These are phyloP conservation scores for Erysiphe pulchra DNA, from an alignment of 2,329 filamentous ascomycete species.

Conservation along the genomic window DNA sequence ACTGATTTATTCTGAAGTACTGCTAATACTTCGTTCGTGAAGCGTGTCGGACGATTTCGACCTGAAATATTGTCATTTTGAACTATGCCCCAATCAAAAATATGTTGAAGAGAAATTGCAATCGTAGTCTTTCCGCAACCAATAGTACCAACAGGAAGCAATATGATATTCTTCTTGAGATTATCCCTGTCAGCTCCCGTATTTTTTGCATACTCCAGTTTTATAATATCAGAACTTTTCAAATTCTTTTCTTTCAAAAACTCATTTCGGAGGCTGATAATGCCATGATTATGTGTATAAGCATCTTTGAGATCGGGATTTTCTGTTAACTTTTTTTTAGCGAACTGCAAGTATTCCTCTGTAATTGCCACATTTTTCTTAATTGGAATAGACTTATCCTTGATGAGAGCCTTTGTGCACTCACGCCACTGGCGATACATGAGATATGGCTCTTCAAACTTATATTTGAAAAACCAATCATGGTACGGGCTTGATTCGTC, in stretches of 20 bases:
- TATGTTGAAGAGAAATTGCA: conserved; percentile 50
- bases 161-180: conserved; percentile 35
- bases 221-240: conserved; percentile 72
- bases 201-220: conserved; percentile 33
- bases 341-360: conserved; percentile 69
- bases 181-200: conserved; percentile 26
- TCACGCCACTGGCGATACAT: conserved; percentile 99
- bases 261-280: conserved; percentile 70
- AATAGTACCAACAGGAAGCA: conserved; percentile 81
- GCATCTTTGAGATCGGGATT: conserved; percentile 40
- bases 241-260: conserved; percentile 66
- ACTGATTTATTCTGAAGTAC: conserved; percentile 38
- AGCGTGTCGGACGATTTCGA: conserved; percentile 50
- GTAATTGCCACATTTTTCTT: conserved; percentile 62
- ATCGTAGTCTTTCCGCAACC: conserved; percentile 95
- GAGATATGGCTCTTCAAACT: conserved; percentile 94
- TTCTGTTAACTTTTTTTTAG: conserved; percentile 41
- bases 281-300: conserved; percentile 79
- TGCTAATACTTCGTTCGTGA: conserved; percentile 44
- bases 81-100: conserved; percentile 80
- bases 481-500: conserved; percentile 28
- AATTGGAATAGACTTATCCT: conserved; percentile 44
- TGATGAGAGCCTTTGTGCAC: conserved; percentile 74
- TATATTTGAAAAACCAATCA: conserved; percentile 99
- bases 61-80: conserved; percentile 92